Evolutionary conservation across 441 rosid species (phyloP).

Genomic region (Gossypium laxum): DNA sequence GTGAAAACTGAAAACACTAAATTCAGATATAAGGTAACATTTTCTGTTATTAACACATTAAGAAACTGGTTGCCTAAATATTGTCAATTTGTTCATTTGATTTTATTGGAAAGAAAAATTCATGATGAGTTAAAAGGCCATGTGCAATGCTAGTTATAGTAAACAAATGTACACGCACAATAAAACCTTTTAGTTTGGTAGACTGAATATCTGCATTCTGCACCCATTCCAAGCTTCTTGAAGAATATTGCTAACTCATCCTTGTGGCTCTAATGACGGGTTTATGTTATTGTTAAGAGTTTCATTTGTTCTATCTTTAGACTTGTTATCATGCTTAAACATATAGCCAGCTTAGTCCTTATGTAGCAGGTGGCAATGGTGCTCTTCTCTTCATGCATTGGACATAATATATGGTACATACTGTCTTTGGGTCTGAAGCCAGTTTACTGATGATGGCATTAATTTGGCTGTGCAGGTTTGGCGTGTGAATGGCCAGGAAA

Average conservation of each 20-base stretch:
- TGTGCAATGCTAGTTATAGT: background rate
- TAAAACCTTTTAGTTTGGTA: background rate
- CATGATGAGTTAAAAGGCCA: background rate
- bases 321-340: background rate
- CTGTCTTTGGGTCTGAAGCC: background rate
- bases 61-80: background rate
- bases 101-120: background rate
- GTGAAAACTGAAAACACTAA: background rate
- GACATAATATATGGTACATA: background rate
- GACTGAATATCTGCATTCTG: background rate
- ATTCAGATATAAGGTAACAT: background rate
- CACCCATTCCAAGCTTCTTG: background rate
- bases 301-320: background rate
- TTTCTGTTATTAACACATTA: background rate
- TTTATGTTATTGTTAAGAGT: background rate
- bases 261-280: background rate
- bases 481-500: slow-evolving; percentile 66
- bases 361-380: background rate
- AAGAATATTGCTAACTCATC: background rate
- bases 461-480: slow-evolving; percentile 50
- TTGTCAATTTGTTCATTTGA: background rate
- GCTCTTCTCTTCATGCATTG: background rate
- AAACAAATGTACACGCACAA: background rate
- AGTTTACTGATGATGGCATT: slow-evolving; percentile 13
- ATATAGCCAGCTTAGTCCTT: background rate